Conservation (phyloP, 495 filamentous ascomycete genomes). For the Trichocladium uniseriatum region DNA sequence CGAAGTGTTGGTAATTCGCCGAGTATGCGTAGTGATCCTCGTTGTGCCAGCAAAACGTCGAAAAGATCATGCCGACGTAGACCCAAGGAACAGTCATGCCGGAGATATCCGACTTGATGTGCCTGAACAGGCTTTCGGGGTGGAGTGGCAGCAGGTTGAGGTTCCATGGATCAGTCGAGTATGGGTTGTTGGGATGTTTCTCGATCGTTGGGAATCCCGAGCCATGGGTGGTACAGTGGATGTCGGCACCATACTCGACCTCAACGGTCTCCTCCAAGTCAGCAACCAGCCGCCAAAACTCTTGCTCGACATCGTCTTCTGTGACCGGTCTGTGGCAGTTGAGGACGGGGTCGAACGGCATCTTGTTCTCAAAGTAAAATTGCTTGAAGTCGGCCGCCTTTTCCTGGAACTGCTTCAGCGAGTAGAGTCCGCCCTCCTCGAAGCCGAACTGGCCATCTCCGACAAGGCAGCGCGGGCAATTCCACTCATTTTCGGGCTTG, state of each 20-base stretch:
- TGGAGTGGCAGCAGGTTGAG: constrained; percentile 88
- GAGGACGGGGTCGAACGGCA: constrained; percentile 79
- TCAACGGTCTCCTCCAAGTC: constrained; percentile 91
- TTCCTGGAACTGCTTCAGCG: constrained; percentile 90
- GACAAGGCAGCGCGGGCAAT: constrained; percentile 90
- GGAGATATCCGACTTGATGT: constrained; percentile 98
- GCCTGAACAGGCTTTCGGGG: constrained; percentile 83
- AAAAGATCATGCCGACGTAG: constrained; percentile 99
- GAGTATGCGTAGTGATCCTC: constrained; percentile 98
- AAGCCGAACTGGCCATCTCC: constrained; percentile 97
- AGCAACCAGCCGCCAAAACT: constrained; percentile 94
- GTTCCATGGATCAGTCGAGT: constrained; percentile 90
- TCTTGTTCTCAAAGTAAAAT: constrained; percentile 79
- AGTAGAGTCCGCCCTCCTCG: constrained; percentile 94
- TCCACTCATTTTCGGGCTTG: constrained; percentile 84
- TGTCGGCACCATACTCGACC: constrained; percentile 97
- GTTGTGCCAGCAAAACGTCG: constrained; percentile 98
- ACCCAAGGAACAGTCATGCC: constrained; percentile 99
- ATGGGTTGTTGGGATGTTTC: constrained; percentile 74
- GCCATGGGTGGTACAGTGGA: constrained; percentile 96
- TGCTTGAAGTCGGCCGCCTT: constrained; percentile 93
- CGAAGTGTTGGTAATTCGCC: constrained; percentile 97
- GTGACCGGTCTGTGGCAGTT: constrained; percentile 72
- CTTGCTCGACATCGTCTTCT: constrained; percentile 91
- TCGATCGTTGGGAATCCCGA: constrained; percentile 97